A percentile compares a stretch with the other conserved stretches of the same genome.
These are phyloP conservation scores for Blastobotrys malaysiensis DNA, from an alignment of 1,139 yeast species.

Conservation along the genomic window DNA sequence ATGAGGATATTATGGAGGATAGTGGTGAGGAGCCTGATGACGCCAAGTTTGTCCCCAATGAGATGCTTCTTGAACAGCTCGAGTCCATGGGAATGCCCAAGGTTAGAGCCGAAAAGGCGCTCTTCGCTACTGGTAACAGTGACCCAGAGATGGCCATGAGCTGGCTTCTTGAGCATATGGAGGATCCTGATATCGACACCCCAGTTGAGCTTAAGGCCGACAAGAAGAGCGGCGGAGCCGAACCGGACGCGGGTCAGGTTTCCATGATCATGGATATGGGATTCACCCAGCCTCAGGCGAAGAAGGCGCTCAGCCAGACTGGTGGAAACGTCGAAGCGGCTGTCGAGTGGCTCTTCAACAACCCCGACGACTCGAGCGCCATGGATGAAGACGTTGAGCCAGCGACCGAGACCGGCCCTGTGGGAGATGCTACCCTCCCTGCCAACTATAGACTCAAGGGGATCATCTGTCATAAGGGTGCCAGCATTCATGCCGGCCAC, in stretches of 20 bases:
- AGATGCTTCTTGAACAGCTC: conserved; percentile 49
- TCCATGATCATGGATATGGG: conserved; percentile 70
- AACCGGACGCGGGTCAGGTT: conserved; percentile 36
- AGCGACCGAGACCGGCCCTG: conserved; percentile 19
- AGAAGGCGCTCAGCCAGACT: conserved; percentile 60
- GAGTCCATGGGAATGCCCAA: conserved; percentile 85
- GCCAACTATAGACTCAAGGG: conserved; percentile 54
- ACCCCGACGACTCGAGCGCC: conserved; percentile 64
- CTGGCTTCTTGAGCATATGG: conserved; percentile 87
- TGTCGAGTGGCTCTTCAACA: conserved; percentile 81
- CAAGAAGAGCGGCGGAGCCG: neutral
- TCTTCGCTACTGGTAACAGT: conserved; percentile 64
- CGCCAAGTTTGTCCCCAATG: conserved; percentile 49
- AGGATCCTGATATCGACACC: conserved; percentile 70
- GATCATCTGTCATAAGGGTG: conserved; percentile 89
- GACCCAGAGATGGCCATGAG: conserved; percentile 78
- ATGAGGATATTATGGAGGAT: conserved; percentile 40
- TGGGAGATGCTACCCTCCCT: conserved; percentile 27
- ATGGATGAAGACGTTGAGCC: conserved; percentile 24
- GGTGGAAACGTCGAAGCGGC: conserved; percentile 64
- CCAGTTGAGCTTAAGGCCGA: conserved; percentile 39
- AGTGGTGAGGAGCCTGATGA: conserved; percentile 19
- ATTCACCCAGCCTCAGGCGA: conserved; percentile 54
- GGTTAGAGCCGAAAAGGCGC: conserved; percentile 58
- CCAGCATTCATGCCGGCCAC: conserved; percentile 93